Conservation (phyloP, 2,329 filamentous ascomycete genomes). For the Xylariomycetidae sp. region DNA sequence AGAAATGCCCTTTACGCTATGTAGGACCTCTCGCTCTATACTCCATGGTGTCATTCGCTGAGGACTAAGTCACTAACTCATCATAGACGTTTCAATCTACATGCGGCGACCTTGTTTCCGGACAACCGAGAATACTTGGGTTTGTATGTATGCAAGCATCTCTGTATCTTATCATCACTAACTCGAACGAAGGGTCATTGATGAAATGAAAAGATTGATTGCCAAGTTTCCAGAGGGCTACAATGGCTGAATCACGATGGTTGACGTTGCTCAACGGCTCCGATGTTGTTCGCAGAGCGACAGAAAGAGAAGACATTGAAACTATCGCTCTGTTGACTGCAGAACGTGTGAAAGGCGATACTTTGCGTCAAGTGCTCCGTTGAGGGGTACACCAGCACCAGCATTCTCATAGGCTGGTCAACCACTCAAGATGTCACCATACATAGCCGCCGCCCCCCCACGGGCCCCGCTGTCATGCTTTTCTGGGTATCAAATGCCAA, state of each 20-base stretch:
- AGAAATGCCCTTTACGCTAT: constrained; percentile 29
- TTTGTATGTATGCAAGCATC: constrained; percentile 7
- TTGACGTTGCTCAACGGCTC: too few species aligned
- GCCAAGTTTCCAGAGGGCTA: constrained; percentile 1
- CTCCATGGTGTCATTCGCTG: background rate
- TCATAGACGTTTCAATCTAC: constrained; percentile 16
- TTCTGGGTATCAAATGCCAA: too few species aligned
- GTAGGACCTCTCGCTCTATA: constrained; percentile 15
- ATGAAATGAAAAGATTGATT: constrained; percentile 3
- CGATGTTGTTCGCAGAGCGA: too few species aligned
- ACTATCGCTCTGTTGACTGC: too few species aligned
- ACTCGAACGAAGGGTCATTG: constrained; percentile 3
- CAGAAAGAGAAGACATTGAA: too few species aligned
- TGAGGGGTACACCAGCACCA: too few species aligned
- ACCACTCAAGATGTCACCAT: too few species aligned
- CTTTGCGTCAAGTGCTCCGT: too few species aligned
- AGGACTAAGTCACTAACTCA: background rate
- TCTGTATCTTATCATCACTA: background rate
- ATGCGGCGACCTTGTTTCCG: constrained; percentile 15
- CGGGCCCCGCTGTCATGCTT: too few species aligned
- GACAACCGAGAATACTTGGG: constrained; percentile 8
- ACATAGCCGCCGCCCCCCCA: too few species aligned
- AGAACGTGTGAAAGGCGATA: too few species aligned
- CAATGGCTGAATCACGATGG: background rate
- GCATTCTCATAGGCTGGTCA: too few species aligned